Evolutionary conservation across 148 eudicot genomes (phyloP).

Genomic region (Vaccinium macrocarpon): DNA sequence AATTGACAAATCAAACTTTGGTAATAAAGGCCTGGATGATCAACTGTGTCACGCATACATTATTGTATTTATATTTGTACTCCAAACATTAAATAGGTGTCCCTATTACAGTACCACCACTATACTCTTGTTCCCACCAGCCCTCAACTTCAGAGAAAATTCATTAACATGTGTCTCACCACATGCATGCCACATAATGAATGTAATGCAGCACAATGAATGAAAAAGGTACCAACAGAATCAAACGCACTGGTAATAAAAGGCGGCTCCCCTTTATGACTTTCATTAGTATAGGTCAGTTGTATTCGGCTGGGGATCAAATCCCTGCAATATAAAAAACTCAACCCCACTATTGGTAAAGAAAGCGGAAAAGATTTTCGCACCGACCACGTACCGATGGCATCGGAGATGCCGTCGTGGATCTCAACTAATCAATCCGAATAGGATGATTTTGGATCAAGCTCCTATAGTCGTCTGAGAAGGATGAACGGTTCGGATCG

Average conservation of each 20-base stretch:
- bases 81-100: background rate
- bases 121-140: background rate
- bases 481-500: too few relatives aligned
- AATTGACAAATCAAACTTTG: too few relatives aligned
- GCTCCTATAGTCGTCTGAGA: too few relatives aligned
- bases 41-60: background rate
- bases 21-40: background rate
- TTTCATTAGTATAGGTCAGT: background rate
- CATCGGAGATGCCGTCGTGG: too few relatives aligned
- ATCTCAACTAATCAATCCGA: too few relatives aligned
- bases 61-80: background rate
- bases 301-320: background rate
- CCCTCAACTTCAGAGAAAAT: background rate
- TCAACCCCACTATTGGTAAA: too few relatives aligned
- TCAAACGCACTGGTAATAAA: constrained; percentile 23
- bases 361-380: too few relatives aligned
- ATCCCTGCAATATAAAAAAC: background rate
- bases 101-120: too few relatives aligned
- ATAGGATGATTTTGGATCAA: too few relatives aligned
- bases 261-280: constrained; percentile 20
- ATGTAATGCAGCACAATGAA: background rate
- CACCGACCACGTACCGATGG: too few relatives aligned
- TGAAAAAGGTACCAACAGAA: background rate
- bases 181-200: background rate
- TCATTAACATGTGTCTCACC: background rate